Evolutionary conservation across 768 basidiomycete species (phyloP).

Genomic region (Suillus subaureus): DNA sequence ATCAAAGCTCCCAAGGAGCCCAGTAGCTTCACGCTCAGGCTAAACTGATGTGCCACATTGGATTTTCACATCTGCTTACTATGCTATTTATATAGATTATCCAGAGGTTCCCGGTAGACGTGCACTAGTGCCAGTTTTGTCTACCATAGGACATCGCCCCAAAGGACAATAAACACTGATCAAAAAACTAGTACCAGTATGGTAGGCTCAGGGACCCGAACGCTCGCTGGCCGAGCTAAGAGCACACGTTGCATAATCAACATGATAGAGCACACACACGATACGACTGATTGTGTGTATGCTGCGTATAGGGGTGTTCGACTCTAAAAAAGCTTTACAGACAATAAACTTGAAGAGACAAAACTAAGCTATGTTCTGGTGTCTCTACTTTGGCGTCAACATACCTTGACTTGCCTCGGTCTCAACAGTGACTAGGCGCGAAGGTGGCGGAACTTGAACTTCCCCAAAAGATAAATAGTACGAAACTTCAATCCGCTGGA

Average conservation of each 20-base stretch:
- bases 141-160: too few species aligned
- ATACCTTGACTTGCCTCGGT: not conserved
- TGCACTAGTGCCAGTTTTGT: too few species aligned
- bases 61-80: not conserved
- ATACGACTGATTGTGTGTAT: not conserved
- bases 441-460: too few species aligned
- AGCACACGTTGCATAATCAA: not conserved
- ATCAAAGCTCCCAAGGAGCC: not conserved
- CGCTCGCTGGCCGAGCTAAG: not conserved
- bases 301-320: not conserved
- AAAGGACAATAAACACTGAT: too few species aligned
- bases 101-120: not conserved
- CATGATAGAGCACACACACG: not conserved
- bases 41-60: too few species aligned
- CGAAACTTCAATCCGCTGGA: not conserved
- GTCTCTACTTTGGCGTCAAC: not conserved
- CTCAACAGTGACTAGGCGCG: too few species aligned
- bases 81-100: not conserved
- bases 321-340: not conserved
- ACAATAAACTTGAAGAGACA: not conserved
- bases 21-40: not conserved
- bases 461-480: too few species aligned
- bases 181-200: too few species aligned
- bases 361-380: not conserved
- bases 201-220: not conserved